Conservation (phyloP, 805 yeast species). For the Starmerella vitae region DNA sequence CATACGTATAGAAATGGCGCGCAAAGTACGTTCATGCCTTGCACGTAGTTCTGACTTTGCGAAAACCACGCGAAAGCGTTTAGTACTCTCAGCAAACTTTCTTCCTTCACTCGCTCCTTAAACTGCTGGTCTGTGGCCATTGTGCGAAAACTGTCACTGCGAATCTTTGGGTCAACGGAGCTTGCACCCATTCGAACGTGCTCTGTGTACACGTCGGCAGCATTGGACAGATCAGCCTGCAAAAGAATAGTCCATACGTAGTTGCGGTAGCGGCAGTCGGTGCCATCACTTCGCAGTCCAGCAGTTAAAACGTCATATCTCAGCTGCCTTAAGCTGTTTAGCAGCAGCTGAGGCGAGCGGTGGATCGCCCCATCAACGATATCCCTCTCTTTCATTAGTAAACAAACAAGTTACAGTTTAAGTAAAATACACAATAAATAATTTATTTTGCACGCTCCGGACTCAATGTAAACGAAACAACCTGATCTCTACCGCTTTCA, state of each 20-base stretch:
- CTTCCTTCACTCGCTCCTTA: constrained; percentile 54
- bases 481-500: constrained; percentile 33
- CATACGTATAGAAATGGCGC: constrained; percentile 72
- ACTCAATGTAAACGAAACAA: constrained; percentile 11
- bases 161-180: constrained; percentile 50
- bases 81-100: constrained; percentile 50
- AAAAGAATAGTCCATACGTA: constrained; percentile 73
- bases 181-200: constrained; percentile 47
- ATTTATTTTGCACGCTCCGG: not conserved
- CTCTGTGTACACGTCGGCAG: constrained; percentile 42
- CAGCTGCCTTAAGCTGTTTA: constrained; percentile 40
- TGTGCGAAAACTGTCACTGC: constrained; percentile 77
- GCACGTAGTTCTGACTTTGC: constrained; percentile 38
- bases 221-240: constrained; percentile 37
- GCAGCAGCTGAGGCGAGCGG: constrained; percentile 31
- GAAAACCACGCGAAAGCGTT: constrained; percentile 50
- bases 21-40: constrained; percentile 75
- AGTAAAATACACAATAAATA: too few relatives aligned
- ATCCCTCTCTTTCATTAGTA: constrained; percentile 26
- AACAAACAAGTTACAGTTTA: too few relatives aligned
- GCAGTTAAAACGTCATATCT: constrained; percentile 40
- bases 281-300: constrained; percentile 25
- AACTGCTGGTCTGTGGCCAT: constrained; percentile 59
- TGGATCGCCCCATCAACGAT: constrained; percentile 37
- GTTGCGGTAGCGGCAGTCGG: constrained; percentile 49